Base-by-base conservation (phyloP, 306 rosid species). In the Trichosanthes truncata region DNA sequence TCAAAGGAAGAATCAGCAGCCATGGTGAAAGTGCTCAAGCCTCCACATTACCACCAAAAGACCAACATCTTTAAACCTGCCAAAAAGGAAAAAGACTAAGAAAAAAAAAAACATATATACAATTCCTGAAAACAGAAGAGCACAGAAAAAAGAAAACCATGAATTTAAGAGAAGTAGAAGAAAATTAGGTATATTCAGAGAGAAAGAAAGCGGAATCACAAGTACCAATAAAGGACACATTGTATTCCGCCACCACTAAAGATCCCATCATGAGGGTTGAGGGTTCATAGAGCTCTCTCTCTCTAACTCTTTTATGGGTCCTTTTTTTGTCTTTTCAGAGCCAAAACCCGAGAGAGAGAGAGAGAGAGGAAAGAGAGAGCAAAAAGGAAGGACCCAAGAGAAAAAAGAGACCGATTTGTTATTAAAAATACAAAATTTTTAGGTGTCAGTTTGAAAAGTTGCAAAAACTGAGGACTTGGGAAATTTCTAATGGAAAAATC, bases 1-100 rank as follows among this genome's bases (percentile, higher is more conserved):
- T 88, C 89, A 23, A 61, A 67, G 85, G 97, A 85, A 63, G 92
- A 95, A 91, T 92, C 96, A 38, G 87, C 48, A 72, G 93, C 83
- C 91, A 89, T 85, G 79, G 84, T 63, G 78, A 80, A 90, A 86
- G 81, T 74, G 38, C 78, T 81, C 83, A 77, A 80, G 36, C 80
- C 85, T 82, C 85, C 81, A 85, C 98, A 92, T 92, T 91, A 88
- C 87, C 83, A 66, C 78, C 77, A 66, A 86, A 81, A 88, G 43
- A 83, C 79, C 56, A 78, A 63, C 84, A 79, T 85, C 23, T 68
- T 41, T 23, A 66, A 84, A 81, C 83, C 97, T 94, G 91, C 69
- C 83, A 83, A 74, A 45, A 67, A 79, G 74, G 74, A 62, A 81
- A 53, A 43, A 74, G 57, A 46, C 59, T 62, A 40, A 55, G 79